phyloP scores from a whole-genome alignment of 179 eudicot genomes.

The Silene noctiflora region DNA sequence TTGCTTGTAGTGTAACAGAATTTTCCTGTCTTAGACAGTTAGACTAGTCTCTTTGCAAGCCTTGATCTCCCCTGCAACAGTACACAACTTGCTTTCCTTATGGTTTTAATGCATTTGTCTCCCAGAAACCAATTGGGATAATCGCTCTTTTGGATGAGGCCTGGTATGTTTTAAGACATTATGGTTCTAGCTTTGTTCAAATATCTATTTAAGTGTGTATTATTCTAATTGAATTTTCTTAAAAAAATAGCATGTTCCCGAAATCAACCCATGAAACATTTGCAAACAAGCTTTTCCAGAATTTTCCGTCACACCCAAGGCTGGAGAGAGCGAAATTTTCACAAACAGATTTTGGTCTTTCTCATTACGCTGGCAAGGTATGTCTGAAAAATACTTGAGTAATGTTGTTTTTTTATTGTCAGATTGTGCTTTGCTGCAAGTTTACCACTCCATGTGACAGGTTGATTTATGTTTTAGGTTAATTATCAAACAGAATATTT shows the following conservation, averaged over 20 bases:
- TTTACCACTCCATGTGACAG: neutral
- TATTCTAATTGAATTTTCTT: constrained; percentile 21
- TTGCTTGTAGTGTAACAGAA: neutral
- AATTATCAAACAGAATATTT: constrained; percentile 79
- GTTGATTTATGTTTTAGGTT: constrained; percentile 43
- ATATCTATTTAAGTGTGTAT: neutral
- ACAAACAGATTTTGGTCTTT: constrained; percentile 82
- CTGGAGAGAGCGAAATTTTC: constrained; percentile 91
- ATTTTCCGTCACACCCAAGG: constrained; percentile 72
- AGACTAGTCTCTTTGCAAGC: constrained; percentile 1
- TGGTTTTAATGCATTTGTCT: constrained; percentile 2
- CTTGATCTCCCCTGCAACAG: neutral
- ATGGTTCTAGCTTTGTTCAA: constrained; percentile 23
- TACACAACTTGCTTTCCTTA: neutral
- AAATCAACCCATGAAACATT: constrained; percentile 89
- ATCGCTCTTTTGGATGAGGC: constrained; percentile 95
- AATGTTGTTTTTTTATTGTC: neutral
- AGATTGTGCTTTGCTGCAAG: neutral
- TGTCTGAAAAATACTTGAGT: constrained; percentile 7
- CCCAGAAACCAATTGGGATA: constrained; percentile 95
- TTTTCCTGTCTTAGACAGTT: neutral
- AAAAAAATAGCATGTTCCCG: constrained; percentile 81
- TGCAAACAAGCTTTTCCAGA: constrained; percentile 83
- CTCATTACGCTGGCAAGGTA: constrained; percentile 99
- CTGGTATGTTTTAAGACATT: constrained; percentile 51